Base-by-base conservation (phyloP, 1,284 basidiomycete species). In the Cutaneotrichosporon cyanovorans region DNA sequence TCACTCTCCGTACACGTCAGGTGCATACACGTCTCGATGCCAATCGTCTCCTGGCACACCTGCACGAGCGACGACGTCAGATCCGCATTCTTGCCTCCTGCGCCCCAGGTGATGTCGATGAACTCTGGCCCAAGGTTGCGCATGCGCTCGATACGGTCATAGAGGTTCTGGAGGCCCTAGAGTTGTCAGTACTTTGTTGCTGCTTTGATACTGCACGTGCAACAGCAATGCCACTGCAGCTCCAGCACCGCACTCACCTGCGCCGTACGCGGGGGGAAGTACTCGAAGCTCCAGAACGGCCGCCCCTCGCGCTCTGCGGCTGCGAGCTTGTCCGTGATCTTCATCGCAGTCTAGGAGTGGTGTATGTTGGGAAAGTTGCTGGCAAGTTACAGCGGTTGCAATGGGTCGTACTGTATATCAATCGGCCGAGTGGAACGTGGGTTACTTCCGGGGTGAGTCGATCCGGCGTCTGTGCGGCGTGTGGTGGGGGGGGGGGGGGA, bases 91-190 rank as follows among this genome's bases (percentile, higher is more conserved):
- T 91, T 80, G 48, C 92, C 92, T 46, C 92, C 92, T 40, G 92
- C 92, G 73, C 95, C 93, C 91, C 88, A 97, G 67, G 92, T 98
- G 65, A 98, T 95, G 70, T 98, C 92, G 62, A 97, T 87, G 66
- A 97, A 98, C 73, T 95, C 93, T 15, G 95, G 95, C 4, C 95
- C 95, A 37, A 96, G 75, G 20, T 82, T 80, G 50, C 90, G 80
- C 93, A 98, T 98, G 59, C 95, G 87, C 73, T 96, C 91, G 73
- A 97, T 93, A 63, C 93, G 90, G 73, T 96, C 93, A 51, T 90
- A 76, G 23, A 96, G 76, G 69, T 96, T 96, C 81, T 92, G 87
- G 23, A 93, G 75, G 59, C 90, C 90, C 86, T 91, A n/a, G 56
- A 7, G 25, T 12, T 28, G 25, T 28, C 25, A 28, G 25, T 28